phyloP scores from a whole-genome alignment of 805 yeast genomes.

The Deakozyma indianensis region DNA sequence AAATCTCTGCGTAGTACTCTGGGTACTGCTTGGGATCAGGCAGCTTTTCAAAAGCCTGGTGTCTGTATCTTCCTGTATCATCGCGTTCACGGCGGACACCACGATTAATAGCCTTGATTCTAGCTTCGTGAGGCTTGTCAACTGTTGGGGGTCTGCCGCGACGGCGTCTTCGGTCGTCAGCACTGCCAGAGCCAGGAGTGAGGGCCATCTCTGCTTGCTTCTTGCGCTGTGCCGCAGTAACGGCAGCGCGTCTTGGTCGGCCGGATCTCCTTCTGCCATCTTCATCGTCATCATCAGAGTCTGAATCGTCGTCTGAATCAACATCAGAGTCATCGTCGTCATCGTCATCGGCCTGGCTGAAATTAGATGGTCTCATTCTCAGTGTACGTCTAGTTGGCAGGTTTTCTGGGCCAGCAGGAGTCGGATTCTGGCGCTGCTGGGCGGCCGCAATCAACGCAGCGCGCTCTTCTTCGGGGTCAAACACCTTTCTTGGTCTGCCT shows the following conservation, averaged over 20 bases:
- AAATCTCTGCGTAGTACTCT: slow-evolving; percentile 32
- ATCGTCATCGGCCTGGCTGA: slow-evolving; percentile 9
- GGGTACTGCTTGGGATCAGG: slow-evolving; percentile 51
- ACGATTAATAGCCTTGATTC: slow-evolving; percentile 78
- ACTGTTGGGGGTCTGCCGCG: slow-evolving; percentile 87
- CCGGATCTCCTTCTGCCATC: slow-evolving; percentile 13
- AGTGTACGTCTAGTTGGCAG: slow-evolving; percentile 4
- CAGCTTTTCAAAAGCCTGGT: slow-evolving; percentile 58
- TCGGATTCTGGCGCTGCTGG: slow-evolving; percentile 6
- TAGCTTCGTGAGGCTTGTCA: slow-evolving; percentile 80
- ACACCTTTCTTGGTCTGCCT: slow-evolving; percentile 48
- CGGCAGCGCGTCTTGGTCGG: slow-evolving; percentile 15
- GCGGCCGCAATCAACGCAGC: background rate
- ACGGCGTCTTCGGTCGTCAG: slow-evolving; percentile 36
- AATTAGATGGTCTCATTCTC: background rate
- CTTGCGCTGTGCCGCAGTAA: slow-evolving; percentile 9
- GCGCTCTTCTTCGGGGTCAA: background rate
- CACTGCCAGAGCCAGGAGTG: slow-evolving; percentile 15
- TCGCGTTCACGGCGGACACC: slow-evolving; percentile 61
- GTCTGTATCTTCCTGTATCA: slow-evolving; percentile 34
- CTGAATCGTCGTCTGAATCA: slow-evolving; percentile 19
- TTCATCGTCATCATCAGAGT: slow-evolving; percentile 18
- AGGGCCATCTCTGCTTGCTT: slow-evolving; percentile 17
- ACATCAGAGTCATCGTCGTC: slow-evolving; percentile 14
- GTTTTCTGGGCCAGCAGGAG: slow-evolving; percentile 4